Percentiles rank a stretch among this genome's conserved stretches.
Evolutionary conservation across 1,284 basidiomycete genomes (phyloP).

Genomic region (Pseudozyma thailandica): DNA sequence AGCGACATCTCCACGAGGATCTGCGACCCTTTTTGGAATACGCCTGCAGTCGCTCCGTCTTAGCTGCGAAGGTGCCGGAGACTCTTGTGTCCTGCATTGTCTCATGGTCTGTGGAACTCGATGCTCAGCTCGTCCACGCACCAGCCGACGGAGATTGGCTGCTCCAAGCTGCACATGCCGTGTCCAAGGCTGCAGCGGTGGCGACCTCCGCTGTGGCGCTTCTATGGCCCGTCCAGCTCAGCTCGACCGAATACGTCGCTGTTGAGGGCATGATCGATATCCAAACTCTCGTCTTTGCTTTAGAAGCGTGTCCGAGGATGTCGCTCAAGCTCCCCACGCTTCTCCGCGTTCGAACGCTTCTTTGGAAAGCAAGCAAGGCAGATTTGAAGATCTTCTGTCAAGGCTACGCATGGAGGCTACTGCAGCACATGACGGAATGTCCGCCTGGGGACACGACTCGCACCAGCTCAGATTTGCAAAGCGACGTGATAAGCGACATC

Average conservation of each 20-base stretch:
- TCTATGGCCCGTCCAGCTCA: slow-evolving; percentile 29
- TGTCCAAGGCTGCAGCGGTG: slow-evolving; percentile 17
- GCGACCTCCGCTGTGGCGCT: slow-evolving; percentile 24
- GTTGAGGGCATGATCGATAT: slow-evolving; percentile 28
- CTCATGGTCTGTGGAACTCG: slow-evolving; percentile 16
- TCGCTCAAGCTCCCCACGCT: slow-evolving; percentile 28
- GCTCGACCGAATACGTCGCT: slow-evolving; percentile 8
- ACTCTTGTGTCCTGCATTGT: slow-evolving; percentile 29
- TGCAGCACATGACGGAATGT: slow-evolving; percentile 18
- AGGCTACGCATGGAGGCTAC: slow-evolving; percentile 16
- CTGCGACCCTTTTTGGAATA: slow-evolving; percentile 77
- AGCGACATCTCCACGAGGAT: slow-evolving; percentile 76
- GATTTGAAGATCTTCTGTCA: slow-evolving; percentile 17
- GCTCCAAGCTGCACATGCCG: slow-evolving; percentile 23
- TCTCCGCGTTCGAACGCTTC: slow-evolving; percentile 19
- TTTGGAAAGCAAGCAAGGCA: slow-evolving; percentile 7
- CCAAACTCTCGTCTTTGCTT: slow-evolving; percentile 70
- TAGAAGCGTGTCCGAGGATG: slow-evolving; percentile 72
- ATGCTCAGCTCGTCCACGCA: not conserved
- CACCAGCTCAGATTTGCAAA: slow-evolving; percentile 4
- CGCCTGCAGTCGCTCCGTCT: slow-evolving; percentile 22
- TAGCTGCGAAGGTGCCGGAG: slow-evolving; percentile 11
- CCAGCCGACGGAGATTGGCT: slow-evolving; percentile 16
- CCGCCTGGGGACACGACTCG: not conserved
- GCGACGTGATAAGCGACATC: slow-evolving; percentile 39